Base-by-base conservation (phyloP, 2,329 filamentous ascomycete genomes). In the Nemania serpens region DNA sequence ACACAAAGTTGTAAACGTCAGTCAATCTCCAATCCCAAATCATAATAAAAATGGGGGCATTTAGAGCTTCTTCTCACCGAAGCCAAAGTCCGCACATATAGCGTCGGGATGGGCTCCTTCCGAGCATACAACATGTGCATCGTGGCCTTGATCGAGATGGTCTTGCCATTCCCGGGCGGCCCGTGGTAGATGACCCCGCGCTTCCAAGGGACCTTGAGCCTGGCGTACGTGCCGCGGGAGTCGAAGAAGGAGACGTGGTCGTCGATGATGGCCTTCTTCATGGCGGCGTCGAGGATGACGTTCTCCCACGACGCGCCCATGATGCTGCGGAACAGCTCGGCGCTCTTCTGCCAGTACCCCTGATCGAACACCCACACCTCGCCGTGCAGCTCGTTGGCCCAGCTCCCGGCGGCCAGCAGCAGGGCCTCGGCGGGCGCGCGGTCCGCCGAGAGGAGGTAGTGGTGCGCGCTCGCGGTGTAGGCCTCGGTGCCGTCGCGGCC, bases 171-270 rank as follows among this genome's bases (percentile, higher is more conserved):
- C 0, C 79, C 79, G 0, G 79, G 86, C 0, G 86, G 84, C 0
- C 87, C 88, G 63, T 89, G 82, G 70, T 88, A 89, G 59, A 91
- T 89, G 46, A 90, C 76, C 0, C 88, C 88, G 15, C 88, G 77
- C 79, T 91, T 91, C 88, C 88, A 91, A 0, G 88, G 87, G 4
- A 91, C 86, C 62, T 81, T 81, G 45, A 91, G 78, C 49, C 81
- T 76, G 4, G 77, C 70, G 69, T 91, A 91, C 1, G 84, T 84
- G 5, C 83, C 79, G 34, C 80, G 77, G 0, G 79, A 80, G 52
- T 84, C 78, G 70, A 88, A 91, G 75, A 91, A 91, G 47, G 82
- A 82, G 43, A 83, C 74, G 43, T 90, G 84, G 70, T 91, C 88
- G 3, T 82, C 78, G 49, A 88, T 84, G 55, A 91, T 79, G 7